These are phyloP conservation scores for Pichia pseudocactophila DNA, from an alignment of 805 yeast species.

Conservation along the genomic window DNA sequence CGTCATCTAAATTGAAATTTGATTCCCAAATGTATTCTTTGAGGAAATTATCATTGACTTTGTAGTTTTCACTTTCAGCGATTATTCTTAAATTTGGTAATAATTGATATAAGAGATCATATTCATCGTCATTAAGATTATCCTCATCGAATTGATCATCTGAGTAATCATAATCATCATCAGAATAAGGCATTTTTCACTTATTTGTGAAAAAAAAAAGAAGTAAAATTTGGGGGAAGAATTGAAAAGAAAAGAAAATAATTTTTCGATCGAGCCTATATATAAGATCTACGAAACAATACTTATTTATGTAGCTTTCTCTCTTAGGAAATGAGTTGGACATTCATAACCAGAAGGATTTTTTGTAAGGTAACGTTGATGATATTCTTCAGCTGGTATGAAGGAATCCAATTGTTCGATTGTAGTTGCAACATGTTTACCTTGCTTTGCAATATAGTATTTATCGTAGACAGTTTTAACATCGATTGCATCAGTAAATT, in stretches of 20 bases:
- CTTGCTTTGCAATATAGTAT: constrained; percentile 26
- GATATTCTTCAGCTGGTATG: constrained; percentile 95
- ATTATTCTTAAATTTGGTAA: constrained; percentile 7
- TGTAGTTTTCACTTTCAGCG: not conserved
- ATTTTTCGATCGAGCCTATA: too few species aligned
- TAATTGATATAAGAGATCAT: constrained; percentile 17
- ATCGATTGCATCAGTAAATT: constrained; percentile 30
- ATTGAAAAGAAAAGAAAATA: too few species aligned
- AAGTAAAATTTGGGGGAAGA: too few species aligned
- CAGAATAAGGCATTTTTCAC: not conserved
- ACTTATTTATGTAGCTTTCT: not conserved
- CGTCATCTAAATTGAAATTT: constrained; percentile 10
- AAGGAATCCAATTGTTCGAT: constrained; percentile 61
- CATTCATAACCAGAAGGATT: constrained; percentile 88
- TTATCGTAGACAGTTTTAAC: constrained; percentile 31
- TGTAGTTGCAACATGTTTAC: constrained; percentile 55
- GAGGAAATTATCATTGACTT: constrained; percentile 5
- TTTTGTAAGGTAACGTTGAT: constrained; percentile 69
- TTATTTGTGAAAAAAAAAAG: too few species aligned
- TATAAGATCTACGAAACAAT: too few species aligned
- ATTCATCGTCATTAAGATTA: constrained; percentile 34
- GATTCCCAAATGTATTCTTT: constrained; percentile 12
- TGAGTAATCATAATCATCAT: constrained; percentile 1
- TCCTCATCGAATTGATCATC: constrained; percentile 26
- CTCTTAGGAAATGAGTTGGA: constrained; percentile 59